Conservation (phyloP, 2,329 filamentous ascomycete genomes). For the Hortaea sp. region DNA sequence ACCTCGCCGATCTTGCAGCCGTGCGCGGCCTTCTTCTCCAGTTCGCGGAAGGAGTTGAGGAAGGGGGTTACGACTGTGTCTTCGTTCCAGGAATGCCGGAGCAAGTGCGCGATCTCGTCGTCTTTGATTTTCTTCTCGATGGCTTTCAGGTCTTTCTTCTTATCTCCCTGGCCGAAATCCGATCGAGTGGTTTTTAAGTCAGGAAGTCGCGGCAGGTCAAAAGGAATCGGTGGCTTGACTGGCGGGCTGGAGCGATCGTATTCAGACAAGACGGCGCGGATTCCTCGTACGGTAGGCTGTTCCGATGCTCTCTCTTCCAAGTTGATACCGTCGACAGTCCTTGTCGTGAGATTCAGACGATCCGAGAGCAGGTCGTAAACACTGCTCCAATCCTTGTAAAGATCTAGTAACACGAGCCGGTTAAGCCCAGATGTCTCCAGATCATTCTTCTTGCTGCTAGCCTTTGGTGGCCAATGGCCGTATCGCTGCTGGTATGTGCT, state of each 20-base stretch:
- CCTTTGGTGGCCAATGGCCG: conserved; percentile 82
- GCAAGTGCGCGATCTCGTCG: conserved; percentile 63
- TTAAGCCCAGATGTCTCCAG: conserved; percentile 82
- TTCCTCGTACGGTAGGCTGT: conserved; percentile 55
- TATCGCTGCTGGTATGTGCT: conserved; percentile 58
- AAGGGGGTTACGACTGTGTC: conserved; percentile 58
- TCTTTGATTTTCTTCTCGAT: conserved; percentile 63
- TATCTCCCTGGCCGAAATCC: conserved; percentile 53
- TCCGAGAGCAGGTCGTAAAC: conserved; percentile 86
- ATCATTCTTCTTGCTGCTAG: conserved; percentile 81
- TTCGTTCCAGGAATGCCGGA: conserved; percentile 74
- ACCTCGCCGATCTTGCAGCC: conserved; percentile 58
- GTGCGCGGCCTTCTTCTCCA: conserved; percentile 58
- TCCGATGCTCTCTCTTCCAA: conserved; percentile 42
- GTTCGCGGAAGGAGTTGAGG: conserved; percentile 57
- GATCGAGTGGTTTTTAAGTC: conserved; percentile 55
- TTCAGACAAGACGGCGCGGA: conserved; percentile 73
- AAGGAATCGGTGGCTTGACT: conserved; percentile 82
- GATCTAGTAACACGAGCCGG: conserved; percentile 64
- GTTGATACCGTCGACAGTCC: conserved; percentile 59
- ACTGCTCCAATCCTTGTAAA: conserved; percentile 78
- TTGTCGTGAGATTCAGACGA: conserved; percentile 64
- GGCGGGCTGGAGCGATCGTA: conserved; percentile 84
- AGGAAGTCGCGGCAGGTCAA: conserved; percentile 73
- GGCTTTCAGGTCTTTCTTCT: conserved; percentile 66